A percentile compares a stretch with the other conserved stretches of the same genome.
phyloP scores from a whole-genome alignment of 768 basidiomycete species.

The Mycena albidolilacea region DNA sequence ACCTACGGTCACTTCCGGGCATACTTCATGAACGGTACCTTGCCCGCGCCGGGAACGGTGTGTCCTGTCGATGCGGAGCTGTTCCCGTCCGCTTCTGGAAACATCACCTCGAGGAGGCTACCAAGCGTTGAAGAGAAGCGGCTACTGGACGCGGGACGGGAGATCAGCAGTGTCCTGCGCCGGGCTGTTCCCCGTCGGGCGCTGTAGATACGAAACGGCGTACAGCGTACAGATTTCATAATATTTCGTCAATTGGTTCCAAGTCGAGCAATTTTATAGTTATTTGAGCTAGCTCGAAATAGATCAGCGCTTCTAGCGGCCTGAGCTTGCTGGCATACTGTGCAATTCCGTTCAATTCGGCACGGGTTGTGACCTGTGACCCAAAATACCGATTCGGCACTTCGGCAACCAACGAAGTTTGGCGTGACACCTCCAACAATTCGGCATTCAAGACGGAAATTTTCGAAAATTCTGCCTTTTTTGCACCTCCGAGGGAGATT shows the following conservation, averaged over 20 bases:
- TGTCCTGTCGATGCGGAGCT: constrained; percentile 8
- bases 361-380: no score
- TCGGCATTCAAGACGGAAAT: no score
- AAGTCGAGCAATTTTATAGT: not conserved
- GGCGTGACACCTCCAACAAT: no score
- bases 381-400: no score
- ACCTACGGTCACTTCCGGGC: not conserved
- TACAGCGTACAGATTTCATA: not conserved
- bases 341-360: no score
- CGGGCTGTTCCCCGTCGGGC: not conserved
- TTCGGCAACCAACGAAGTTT: no score
- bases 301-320: not conserved
- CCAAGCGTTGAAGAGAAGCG: not conserved
- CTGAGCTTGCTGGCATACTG: not conserved
- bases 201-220: not conserved
- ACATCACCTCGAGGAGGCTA: not conserved
- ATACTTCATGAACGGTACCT: constrained; percentile 26
- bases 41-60: constrained; percentile 20
- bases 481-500: no score
- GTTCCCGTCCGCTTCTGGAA: not conserved
- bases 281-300: not conserved
- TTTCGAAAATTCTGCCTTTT: no score
- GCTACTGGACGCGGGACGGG: constrained; percentile 1
- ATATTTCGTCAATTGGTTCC: not conserved
- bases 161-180: not conserved